A percentile compares a stretch with the other conserved stretches of the same genome.
These are phyloP conservation scores for Gastrodia elata DNA, from an alignment of 106 monocot species.

Conservation along the genomic window DNA sequence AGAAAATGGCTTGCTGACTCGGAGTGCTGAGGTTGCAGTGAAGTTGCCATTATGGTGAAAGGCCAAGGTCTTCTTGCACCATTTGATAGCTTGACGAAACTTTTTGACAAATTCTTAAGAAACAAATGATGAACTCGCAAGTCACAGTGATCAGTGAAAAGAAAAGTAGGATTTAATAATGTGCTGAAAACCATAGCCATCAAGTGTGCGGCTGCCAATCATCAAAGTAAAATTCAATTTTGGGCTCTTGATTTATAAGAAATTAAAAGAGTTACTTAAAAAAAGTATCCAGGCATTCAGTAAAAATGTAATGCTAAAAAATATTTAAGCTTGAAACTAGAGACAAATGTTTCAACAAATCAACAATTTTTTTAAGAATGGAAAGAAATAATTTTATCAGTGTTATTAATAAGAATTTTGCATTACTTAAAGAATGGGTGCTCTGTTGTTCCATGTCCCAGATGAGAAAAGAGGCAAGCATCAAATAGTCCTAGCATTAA, in stretches of 20 bases:
- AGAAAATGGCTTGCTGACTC: constrained; percentile 12
- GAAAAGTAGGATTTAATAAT: constrained; percentile 5
- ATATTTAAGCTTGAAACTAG: background rate
- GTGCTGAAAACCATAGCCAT: constrained; percentile 18
- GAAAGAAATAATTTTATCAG: background rate
- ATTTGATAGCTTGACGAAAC: constrained; percentile 4
- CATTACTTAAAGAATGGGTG: no score
- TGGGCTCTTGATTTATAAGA: background rate
- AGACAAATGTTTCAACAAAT: background rate
- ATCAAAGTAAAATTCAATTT: background rate
- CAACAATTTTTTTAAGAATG: no score
- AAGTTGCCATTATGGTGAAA: constrained; percentile 17
- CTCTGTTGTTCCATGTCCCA: no score
- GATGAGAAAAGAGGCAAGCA: no score
- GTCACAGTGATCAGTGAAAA: background rate
- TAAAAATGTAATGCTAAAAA: background rate
- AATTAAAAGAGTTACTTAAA: background rate
- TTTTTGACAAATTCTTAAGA: constrained; percentile 2
- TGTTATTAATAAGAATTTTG: no score
- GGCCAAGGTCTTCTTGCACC: constrained; percentile 6
- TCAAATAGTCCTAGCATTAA: no score
- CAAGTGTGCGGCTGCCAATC: background rate
- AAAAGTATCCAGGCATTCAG: no score
- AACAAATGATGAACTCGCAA: constrained; percentile 13
- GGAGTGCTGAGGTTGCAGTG: constrained; percentile 8